Evolutionary conservation across 2,329 filamentous ascomycete species (phyloP).

Genomic region (Amauroascus verrucosus): DNA sequence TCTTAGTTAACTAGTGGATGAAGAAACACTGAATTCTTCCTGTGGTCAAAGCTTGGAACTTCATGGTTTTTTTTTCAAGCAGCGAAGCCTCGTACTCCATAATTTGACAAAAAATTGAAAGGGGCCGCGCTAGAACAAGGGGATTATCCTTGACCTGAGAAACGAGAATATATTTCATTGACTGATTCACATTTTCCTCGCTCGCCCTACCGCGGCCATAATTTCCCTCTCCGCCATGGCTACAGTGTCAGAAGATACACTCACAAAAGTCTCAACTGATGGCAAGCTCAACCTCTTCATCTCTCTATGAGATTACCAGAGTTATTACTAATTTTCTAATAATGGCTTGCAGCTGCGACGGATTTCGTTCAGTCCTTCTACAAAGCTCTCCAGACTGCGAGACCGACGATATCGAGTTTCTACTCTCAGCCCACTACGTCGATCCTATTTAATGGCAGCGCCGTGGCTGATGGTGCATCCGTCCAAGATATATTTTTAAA

Average conservation of each 20-base stretch:
- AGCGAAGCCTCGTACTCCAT: no score
- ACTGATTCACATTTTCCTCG: no score
- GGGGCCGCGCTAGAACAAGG: no score
- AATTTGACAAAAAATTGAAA: no score
- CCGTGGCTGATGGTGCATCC: conserved; percentile 51
- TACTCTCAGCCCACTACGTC: conserved; percentile 55
- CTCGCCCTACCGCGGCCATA: no score
- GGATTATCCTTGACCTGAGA: no score
- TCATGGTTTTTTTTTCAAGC: no score
- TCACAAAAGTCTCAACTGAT: conserved; percentile 36
- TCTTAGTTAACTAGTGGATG: background rate
- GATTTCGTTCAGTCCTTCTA: conserved; percentile 67
- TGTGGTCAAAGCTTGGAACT: no score
- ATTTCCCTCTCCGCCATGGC: conserved; percentile 22
- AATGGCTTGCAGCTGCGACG: conserved; percentile 49
- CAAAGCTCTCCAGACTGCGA: conserved; percentile 54
- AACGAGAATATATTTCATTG: no score
- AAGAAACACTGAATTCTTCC: no score
- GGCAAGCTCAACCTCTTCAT: conserved; percentile 22
- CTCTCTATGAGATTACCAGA: background rate
- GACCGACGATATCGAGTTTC: conserved; percentile 52
- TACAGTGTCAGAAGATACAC: conserved; percentile 25
- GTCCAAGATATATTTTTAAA: conserved; percentile 59
- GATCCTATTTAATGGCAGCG: conserved; percentile 71
- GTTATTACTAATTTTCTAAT: background rate